Conservation (phyloP, 495 filamentous ascomycete species). For the Mytilinidion resinicola region DNA sequence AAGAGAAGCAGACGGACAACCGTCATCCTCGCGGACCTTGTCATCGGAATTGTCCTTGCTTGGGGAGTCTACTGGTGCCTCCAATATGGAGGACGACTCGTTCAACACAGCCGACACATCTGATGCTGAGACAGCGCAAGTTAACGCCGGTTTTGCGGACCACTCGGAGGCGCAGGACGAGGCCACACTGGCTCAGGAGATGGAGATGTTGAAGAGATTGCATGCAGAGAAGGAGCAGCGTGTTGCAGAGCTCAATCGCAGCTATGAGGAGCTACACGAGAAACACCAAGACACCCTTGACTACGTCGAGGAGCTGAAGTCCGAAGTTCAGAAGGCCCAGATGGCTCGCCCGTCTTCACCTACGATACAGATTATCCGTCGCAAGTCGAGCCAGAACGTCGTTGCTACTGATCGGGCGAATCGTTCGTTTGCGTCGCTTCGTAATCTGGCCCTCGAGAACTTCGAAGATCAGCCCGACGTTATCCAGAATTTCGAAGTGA, state of each 20-base stretch:
- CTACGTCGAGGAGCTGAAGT: slow-evolving; percentile 82
- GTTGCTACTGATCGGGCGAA: slow-evolving; percentile 82
- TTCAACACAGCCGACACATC: slow-evolving; percentile 16
- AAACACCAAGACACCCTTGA: slow-evolving; percentile 76
- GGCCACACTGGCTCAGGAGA: slow-evolving; percentile 49
- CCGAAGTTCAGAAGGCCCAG: slow-evolving; percentile 71
- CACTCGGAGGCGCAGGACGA: slow-evolving; percentile 18
- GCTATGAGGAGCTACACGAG: slow-evolving; percentile 72
- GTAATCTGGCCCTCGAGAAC: slow-evolving; percentile 78
- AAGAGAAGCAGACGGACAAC: slow-evolving; percentile 68
- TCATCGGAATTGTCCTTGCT: slow-evolving; percentile 93
- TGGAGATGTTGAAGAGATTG: slow-evolving; percentile 62
- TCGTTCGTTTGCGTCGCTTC: slow-evolving; percentile 81
- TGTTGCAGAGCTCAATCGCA: slow-evolving; percentile 62
- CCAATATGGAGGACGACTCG: slow-evolving; percentile 18
- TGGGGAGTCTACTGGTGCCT: slow-evolving; percentile 64
- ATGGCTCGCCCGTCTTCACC: slow-evolving; percentile 57
- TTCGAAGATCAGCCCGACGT: slow-evolving; percentile 75
- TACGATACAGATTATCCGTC: slow-evolving; percentile 68
- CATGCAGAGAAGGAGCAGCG: slow-evolving; percentile 71
- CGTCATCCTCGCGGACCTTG: slow-evolving; percentile 86
- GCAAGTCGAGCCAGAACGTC: slow-evolving; percentile 89
- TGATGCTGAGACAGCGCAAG: slow-evolving; percentile 30
- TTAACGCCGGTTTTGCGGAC: neutral
- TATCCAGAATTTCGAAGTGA: slow-evolving; percentile 87